phyloP scores from a whole-genome alignment of 2,329 filamentous ascomycete species.

The Claviceps sp. region DNA sequence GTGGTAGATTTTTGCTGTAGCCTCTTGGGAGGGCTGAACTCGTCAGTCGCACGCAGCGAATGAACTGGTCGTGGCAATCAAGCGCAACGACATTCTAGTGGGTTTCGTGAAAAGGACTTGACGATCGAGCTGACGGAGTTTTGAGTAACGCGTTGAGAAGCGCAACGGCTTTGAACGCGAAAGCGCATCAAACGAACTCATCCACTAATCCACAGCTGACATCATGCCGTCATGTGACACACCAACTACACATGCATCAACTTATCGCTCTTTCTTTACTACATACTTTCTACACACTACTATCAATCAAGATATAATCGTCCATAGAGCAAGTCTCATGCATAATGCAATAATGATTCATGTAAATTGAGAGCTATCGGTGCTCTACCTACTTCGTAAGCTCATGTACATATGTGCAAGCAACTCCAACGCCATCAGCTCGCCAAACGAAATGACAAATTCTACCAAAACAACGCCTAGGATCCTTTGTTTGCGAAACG shows the following conservation, averaged over 20 bases:
- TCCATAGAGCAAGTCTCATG: background rate
- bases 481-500: background rate
- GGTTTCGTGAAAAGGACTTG: background rate
- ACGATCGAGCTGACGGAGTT: background rate
- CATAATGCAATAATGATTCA: background rate
- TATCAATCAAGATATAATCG: too few relatives aligned
- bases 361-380: background rate
- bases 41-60: background rate
- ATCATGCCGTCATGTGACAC: slow-evolving; percentile 1
- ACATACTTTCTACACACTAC: too few relatives aligned
- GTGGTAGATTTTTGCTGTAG: background rate
- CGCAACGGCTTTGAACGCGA: too few relatives aligned
- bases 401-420: background rate
- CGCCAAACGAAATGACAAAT: background rate
- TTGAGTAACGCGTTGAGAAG: background rate
- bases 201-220: background rate
- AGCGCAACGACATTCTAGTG: background rate
- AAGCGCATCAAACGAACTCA: too few relatives aligned
- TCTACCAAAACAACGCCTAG: background rate
- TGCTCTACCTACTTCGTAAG: background rate
- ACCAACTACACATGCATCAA: background rate
- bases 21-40: background rate
- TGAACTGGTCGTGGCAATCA: background rate
- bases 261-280: background rate
- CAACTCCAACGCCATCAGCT: slow-evolving; percentile 4